A percentile compares a stretch with the other conserved stretches of the same genome.
These are phyloP conservation scores for Oidiodendron maius DNA, from an alignment of 495 filamentous ascomycete genomes.

Conservation along the genomic window DNA sequence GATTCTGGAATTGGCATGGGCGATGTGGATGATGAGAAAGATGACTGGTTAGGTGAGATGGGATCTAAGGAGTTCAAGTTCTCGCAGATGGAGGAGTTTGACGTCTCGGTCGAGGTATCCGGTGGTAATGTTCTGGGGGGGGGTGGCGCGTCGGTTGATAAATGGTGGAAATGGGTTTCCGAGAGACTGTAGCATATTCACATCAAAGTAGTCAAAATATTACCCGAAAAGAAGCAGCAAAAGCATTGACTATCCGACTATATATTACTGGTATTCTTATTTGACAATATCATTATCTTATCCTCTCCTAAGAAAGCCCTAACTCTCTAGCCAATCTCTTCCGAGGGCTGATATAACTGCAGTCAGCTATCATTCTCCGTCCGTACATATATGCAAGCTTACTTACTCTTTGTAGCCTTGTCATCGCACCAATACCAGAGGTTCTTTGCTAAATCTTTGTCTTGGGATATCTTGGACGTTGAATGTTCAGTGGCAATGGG, in stretches of 20 bases:
- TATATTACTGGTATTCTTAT: background rate
- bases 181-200: slow-evolving; percentile 16
- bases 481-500: background rate
- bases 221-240: background rate
- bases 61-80: slow-evolving; percentile 74
- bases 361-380: background rate
- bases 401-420: background rate
- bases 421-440: slow-evolving; percentile 4
- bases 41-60: slow-evolving; percentile 77
- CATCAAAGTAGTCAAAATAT: too few relatives aligned
- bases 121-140: slow-evolving; percentile 73
- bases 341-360: background rate
- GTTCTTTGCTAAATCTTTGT: slow-evolving; percentile 4
- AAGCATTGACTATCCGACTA: background rate
- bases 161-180: slow-evolving; percentile 87
- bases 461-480: background rate
- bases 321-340: background rate
- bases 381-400: too few relatives aligned
- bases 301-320: background rate
- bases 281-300: too few relatives aligned
- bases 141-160: slow-evolving; percentile 61
- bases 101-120: slow-evolving; percentile 69
- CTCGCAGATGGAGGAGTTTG: slow-evolving; percentile 71
- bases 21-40: slow-evolving; percentile 54
- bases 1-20: slow-evolving; percentile 61